phyloP scores from a whole-genome alignment of 176 grass and related monocot genomes.

The Phoenix roebelenii region DNA sequence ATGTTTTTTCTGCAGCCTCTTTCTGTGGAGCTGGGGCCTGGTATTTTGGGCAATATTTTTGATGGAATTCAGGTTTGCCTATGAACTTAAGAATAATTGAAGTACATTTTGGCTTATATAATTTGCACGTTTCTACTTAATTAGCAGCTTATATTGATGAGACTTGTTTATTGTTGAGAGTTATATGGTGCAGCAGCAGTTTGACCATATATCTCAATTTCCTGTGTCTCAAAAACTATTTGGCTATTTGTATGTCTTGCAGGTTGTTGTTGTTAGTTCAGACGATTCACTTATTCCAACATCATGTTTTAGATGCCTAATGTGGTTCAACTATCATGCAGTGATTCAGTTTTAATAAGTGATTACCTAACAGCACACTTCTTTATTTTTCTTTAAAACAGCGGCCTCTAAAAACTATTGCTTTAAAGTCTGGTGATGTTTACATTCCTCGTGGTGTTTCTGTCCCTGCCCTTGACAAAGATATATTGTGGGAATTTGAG shows the following conservation, averaged over 20 bases:
- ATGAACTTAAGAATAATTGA: not conserved
- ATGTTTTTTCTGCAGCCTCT: slow-evolving; percentile 23
- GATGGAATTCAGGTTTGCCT: not conserved
- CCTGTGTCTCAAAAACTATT: no score
- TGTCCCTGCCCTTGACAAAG: slow-evolving; percentile 85
- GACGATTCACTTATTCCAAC: slow-evolving; percentile 1
- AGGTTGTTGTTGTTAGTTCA: not conserved
- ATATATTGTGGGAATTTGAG: slow-evolving; percentile 61
- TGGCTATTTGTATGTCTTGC: no score
- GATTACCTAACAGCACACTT: not conserved
- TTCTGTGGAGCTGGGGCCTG: slow-evolving; percentile 38
- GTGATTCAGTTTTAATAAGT: not conserved
- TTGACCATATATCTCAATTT: no score
- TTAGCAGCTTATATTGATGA: no score
- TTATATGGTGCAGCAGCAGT: no score
- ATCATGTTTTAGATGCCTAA: no score
- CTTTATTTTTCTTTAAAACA: slow-evolving; percentile 26
- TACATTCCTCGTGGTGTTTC: slow-evolving; percentile 90
- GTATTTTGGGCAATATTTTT: slow-evolving; percentile 1
- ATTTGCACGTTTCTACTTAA: not conserved
- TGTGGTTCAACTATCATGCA: not conserved
- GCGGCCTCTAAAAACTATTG: slow-evolving; percentile 79
- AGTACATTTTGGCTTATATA: not conserved
- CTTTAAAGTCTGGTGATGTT: slow-evolving; percentile 78
- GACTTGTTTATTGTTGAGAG: no score